These are phyloP conservation scores for Pilobolus umbonatus DNA, from an alignment of 192 early-diverging fungal species.

Conservation along the genomic window DNA sequence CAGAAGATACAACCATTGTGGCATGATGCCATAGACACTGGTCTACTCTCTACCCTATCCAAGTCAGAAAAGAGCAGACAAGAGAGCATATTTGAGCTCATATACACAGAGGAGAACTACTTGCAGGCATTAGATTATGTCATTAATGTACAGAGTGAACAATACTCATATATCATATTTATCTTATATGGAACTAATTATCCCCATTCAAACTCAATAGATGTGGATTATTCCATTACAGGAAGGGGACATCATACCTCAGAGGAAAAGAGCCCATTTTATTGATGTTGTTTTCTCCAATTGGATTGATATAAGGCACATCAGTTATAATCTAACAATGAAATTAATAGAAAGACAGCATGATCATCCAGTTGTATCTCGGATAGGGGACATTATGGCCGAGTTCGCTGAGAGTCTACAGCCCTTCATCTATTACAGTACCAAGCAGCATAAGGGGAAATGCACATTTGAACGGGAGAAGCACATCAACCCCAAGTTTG, in stretches of 20 bases:
- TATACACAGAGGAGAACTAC: constrained; percentile 88
- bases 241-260: constrained; percentile 61
- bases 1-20: constrained; percentile 15
- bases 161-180: not conserved
- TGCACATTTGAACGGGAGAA: constrained; percentile 77
- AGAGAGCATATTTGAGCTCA: constrained; percentile 89
- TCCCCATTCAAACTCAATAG: constrained; percentile 22
- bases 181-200: not conserved
- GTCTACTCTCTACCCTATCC: not conserved
- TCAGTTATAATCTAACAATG: constrained; percentile 57
- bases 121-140: constrained; percentile 80
- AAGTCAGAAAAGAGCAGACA: constrained; percentile 82
- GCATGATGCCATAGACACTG: constrained; percentile 2
- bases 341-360: constrained; percentile 61
- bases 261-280: constrained; percentile 61
- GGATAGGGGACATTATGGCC: constrained; percentile 84
- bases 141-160: constrained; percentile 49
- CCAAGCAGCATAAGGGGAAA: constrained; percentile 76
- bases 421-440: constrained; percentile 80
- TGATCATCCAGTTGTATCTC: constrained; percentile 65
- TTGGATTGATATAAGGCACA: constrained; percentile 55
- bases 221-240: constrained; percentile 64
- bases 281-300: constrained; percentile 77
- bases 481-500: constrained; percentile 56
- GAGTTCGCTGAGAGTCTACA: constrained; percentile 62